phyloP scores from a whole-genome alignment of 2,329 filamentous ascomycete genomes.

The Teratosphaeria gauchensis region DNA sequence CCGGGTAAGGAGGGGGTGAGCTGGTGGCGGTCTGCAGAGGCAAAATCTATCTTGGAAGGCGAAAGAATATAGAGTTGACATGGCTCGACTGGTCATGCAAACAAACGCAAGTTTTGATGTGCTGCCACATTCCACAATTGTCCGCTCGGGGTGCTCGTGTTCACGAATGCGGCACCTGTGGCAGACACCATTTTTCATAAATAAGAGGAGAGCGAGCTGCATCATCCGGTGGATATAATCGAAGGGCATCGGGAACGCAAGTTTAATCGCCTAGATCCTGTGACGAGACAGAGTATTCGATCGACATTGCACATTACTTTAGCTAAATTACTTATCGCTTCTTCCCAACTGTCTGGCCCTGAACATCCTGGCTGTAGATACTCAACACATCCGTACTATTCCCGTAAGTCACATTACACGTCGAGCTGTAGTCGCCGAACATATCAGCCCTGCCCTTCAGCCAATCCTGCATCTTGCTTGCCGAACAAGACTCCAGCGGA shows the following conservation, averaged over 20 bases:
- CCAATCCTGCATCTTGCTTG: constrained; percentile 34
- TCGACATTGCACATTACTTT: too few relatives aligned
- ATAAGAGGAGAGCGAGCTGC: too few relatives aligned
- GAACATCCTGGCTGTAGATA: constrained; percentile 16
- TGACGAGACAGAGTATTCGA: too few relatives aligned
- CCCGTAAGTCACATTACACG: constrained; percentile 33
- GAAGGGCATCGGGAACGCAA: too few relatives aligned
- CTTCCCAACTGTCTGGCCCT: not conserved
- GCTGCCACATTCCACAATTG: too few relatives aligned
- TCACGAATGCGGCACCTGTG: too few relatives aligned
- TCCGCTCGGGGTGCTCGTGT: too few relatives aligned
- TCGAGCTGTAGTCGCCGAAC: constrained; percentile 35
- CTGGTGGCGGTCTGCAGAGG: constrained; percentile 78
- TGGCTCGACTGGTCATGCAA: too few relatives aligned
- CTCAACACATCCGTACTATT: constrained; percentile 33
- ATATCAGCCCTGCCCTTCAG: constrained; percentile 33
- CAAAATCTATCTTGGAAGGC: constrained; percentile 61
- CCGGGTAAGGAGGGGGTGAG: constrained; percentile 68
- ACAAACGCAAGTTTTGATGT: too few relatives aligned
- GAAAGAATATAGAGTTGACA: constrained; percentile 29
- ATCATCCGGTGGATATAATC: too few relatives aligned
- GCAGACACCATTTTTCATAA: too few relatives aligned
- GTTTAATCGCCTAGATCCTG: too few relatives aligned
- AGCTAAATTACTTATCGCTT: not conserved
- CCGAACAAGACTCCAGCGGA: constrained; percentile 42